Evolutionary conservation across 257 asterid genomes (phyloP), one percentile per base, ranked within the genome.

Genomic region (Cordia subcordata): DNA sequence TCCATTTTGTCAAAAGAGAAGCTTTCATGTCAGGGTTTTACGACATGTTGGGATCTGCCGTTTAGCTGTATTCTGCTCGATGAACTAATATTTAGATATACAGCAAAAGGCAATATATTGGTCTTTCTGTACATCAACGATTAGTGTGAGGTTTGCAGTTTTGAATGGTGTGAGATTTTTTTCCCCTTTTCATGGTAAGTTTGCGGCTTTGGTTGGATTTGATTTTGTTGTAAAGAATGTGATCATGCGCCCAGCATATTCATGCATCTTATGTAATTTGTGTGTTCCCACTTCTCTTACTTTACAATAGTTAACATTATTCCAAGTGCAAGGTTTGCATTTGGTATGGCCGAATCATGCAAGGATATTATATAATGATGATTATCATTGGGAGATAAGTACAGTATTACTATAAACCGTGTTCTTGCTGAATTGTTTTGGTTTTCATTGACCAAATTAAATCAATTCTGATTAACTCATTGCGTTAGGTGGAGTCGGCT

Each of bases 281-380:
- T n/a, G n/a, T n/a, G n/a, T n/a, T n/a, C n/a, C n/a, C n/a, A n/a
- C n/a, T n/a, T n/a, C n/a, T n/a, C n/a, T n/a, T 49, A 42, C 13
- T 57, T 60, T 66, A 57, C 52, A 58, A 67, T 11, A 42, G 16
- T 21, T 62, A 47, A 5, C 60, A 13, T 58, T 60, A 54, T 52
- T n/a, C 5, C 11, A 0, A 32, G 49, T 5, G 37, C 20, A 4
- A 47, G 19, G 11, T 1, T 46, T 49, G 19, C 18, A 5, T 19
- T 11, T 21, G 17, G 17, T 62, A 12, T 12, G 53, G 32, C 8
- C 20, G 35, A 37, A 62, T 10, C 35, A 22, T 12, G 32, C 56
- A 32, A 12, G 45, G n/a, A 5, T 5, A 35, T 13, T 42, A 17
- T 10, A n/a, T 0, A n/a, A n/a, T n/a, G n/a, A n/a, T n/a, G n/a